Percentiles rank a stretch among this genome's conserved stretches.
These are phyloP conservation scores for Vitis rupestris DNA, from an alignment of 164 flowering plant species.

Conservation along the genomic window DNA sequence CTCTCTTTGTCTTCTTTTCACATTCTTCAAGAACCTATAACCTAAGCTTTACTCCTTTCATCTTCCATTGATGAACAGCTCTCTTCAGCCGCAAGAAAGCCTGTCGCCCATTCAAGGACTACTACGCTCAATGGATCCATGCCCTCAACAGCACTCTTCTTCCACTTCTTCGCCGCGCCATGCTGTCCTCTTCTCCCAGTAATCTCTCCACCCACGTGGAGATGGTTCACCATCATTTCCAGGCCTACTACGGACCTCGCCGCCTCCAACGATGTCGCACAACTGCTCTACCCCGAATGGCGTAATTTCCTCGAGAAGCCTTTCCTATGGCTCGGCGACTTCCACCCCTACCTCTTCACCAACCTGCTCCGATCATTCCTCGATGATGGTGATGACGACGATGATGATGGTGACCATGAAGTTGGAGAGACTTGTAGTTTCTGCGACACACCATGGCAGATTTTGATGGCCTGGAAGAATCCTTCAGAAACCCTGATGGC, in stretches of 20 bases:
- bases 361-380: slow-evolving; percentile 62
- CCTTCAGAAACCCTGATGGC: slow-evolving; percentile 23
- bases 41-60: background rate
- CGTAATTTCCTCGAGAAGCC: slow-evolving; percentile 67
- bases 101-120: slow-evolving; percentile 50
- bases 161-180: slow-evolving; percentile 47
- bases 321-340: slow-evolving; percentile 77
- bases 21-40: slow-evolving; percentile 1
- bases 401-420: background rate
- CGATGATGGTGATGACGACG: slow-evolving; percentile 19
- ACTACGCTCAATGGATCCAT: slow-evolving; percentile 57
- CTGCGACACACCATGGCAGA: slow-evolving; percentile 25
- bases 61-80: slow-evolving; percentile 11
- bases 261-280: slow-evolving; percentile 47
- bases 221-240: slow-evolving; percentile 55
- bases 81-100: slow-evolving; percentile 37
- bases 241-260: slow-evolving; percentile 65
- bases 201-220: slow-evolving; percentile 46
- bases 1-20: background rate
- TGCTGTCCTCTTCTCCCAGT: slow-evolving; percentile 27
- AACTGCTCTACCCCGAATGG: slow-evolving; percentile 61
- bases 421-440: background rate
- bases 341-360: slow-evolving; percentile 75
- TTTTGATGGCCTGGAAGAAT: slow-evolving; percentile 50
- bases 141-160: slow-evolving; percentile 50